Evolutionary conservation across 164 flowering plant species (phyloP), one percentile per base, ranked within the genome.

Genomic region (Nymphaea thermarum): DNA sequence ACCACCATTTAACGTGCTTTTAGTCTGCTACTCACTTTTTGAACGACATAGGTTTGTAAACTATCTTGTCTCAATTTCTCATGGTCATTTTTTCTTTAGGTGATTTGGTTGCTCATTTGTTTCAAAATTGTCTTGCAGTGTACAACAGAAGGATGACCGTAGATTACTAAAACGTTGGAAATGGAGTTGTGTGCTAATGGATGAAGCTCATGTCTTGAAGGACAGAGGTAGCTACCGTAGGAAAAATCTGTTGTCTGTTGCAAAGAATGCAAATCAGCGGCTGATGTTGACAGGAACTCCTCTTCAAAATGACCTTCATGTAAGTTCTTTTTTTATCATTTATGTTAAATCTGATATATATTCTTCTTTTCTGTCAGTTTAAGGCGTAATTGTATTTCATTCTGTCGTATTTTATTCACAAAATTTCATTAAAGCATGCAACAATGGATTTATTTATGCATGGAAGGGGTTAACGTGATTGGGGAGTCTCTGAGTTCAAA

Each of bases 281-380:
- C 80, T 93, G 70, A 87, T 93, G 98, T 82, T 93, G 66, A 93
- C 98, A 7, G 98, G 98, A 63, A 91, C 98, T 65, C 98, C 98
- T 14, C 82, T 93, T 14, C 98, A 93, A 76, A 93, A 93, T 85
- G 64, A 62, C 42, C 64, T 62, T 62, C 42, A 62, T 62, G 64
- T 62, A 62, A 25, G 36, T 25, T 25, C 36, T 25, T 25, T 25
- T 25, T 25, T 25, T 25, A 1, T 25, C 36, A 25, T 25, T 25
- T 25, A 25, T 25, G 36, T 25, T 25, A 25, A 25, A 25, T 25
- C 36, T 25, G 36, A 25, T 62, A 62, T 62, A 17, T 11, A 17
- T 6, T 62, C 7, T 62, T 17, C 42, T 62, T 17, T 62, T 62
- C 11, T 7, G 14, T 51, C 12, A 8, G 8, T 51, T 15, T 15